phyloP scores from a whole-genome alignment of 2,329 filamentous ascomycete genomes.

The Xylariaceae sp. region DNA sequence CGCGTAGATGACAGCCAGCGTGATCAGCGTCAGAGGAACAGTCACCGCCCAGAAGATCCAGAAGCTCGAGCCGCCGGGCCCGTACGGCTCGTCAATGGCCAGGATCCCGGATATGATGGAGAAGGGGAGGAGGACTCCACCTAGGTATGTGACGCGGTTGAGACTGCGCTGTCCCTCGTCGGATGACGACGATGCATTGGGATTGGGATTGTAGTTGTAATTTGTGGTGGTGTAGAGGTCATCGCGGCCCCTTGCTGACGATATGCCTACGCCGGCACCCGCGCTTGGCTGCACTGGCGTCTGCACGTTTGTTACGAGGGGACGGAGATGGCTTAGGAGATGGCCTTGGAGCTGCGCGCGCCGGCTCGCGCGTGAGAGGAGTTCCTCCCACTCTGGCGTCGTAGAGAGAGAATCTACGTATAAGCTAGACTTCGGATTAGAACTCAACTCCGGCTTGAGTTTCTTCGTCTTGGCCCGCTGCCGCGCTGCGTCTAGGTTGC shows the following conservation, averaged over 20 bases:
- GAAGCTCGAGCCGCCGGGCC: constrained; percentile 49
- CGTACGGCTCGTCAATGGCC: constrained; percentile 53
- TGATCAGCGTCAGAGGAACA: constrained; percentile 46
- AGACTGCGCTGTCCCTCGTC: constrained; percentile 49
- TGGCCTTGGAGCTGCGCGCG: constrained; percentile 34
- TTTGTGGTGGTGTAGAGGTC: background rate
- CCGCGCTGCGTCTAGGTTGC: constrained; percentile 40
- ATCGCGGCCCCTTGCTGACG: background rate
- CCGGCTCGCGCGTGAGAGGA: constrained; percentile 41
- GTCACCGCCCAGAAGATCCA: constrained; percentile 57
- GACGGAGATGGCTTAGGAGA: constrained; percentile 27
- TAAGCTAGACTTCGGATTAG: background rate
- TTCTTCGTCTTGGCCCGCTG: background rate
- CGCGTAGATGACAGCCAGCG: constrained; percentile 53
- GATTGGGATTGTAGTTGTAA: background rate
- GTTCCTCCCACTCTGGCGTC: constrained; percentile 39
- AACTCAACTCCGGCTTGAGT: background rate
- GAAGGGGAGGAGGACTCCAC: constrained; percentile 55
- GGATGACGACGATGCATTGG: constrained; percentile 1
- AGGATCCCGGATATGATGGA: constrained; percentile 55
- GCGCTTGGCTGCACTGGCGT: background rate
- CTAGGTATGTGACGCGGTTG: constrained; percentile 56
- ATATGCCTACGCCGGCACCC: background rate
- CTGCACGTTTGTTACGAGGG: constrained; percentile 17
- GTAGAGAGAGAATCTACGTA: background rate